A percentile compares a stretch with the other conserved stretches of the same genome.
phyloP scores from a whole-genome alignment of 176 grass and related monocot genomes.

The Eragrostis nindensis region DNA sequence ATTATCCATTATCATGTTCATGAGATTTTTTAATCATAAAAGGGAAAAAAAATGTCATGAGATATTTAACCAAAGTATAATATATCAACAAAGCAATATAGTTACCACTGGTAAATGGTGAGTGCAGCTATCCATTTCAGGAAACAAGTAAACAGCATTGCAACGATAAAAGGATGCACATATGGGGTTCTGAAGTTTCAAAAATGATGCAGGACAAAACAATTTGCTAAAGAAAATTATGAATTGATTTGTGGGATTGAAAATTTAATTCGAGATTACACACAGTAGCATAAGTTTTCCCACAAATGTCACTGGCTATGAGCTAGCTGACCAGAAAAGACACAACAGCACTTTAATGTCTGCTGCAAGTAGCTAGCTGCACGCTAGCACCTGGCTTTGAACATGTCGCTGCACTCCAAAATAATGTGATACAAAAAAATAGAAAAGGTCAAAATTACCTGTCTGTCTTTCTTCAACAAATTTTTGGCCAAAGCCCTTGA shows the following conservation, averaged over 20 bases:
- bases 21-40: not conserved
- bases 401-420: conserved; percentile 18
- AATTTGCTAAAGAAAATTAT: conserved; percentile 20
- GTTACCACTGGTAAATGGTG: not conserved
- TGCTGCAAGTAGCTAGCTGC: conserved; percentile 1
- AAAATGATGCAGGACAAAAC: not conserved
- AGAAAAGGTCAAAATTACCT: conserved; percentile 42
- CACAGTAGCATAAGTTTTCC: not conserved
- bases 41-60: too few species aligned
- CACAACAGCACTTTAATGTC: not conserved
- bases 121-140: conserved; percentile 10
- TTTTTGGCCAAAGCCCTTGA: conserved; percentile 87
- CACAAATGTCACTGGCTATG: not conserved
- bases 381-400: conserved; percentile 11
- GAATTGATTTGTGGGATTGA: conserved; percentile 5
- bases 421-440: conserved; percentile 17
- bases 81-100: conserved; percentile 14
- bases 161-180: not conserved
- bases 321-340: not conserved
- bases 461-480: conserved; percentile 88
- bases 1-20: not conserved
- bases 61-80: not conserved
- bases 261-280: conserved; percentile 4
- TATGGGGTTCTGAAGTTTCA: too few species aligned
- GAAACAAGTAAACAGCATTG: not conserved